Evolutionary conservation across 768 basidiomycete species (phyloP), one percentile per base, ranked within the genome.

Genomic region (Mycena vulgaris): DNA sequence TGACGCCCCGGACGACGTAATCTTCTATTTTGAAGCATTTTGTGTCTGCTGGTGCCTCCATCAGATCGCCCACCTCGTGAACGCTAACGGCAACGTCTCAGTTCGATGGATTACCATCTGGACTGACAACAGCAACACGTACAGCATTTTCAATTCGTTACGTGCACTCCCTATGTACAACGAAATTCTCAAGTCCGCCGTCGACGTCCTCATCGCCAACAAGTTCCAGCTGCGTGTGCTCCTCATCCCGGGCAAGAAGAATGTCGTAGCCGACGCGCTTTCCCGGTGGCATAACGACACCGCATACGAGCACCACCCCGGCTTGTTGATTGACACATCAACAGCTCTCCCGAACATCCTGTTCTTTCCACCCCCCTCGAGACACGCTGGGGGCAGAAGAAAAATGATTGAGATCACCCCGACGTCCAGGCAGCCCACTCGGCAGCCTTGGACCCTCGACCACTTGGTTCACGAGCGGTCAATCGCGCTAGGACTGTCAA

Each of bases 361-460:
- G 0, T 16, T 57, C 0, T 75, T 76, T 74, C 28, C 47, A 75
- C 76, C 78, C 78, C n/a, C 80, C 81, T 76, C 72, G 57, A 39
- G 37, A 27, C 16, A 17, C 63, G 78, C 72, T 80, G 79, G 78
- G 81, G 80, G 80, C 69, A 23, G 55, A 21, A 3, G 16, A 66
- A 67, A 69, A 69, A 74, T 80, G 75, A 78, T 71, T 1, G 23
- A 33, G 21, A 17, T 58, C 3, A n/a, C 66, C 5, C 9, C 31
- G 3, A 17, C 39, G 51, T 65, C 82, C 59, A 69, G 76, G 73
- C 84, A 84, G 68, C 83, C 84, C 1, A 0, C 21, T 0, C 57
- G 80, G 52, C 64, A 58, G 33, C 75, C 81, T 31, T 86, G 86
- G 85, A 65, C 81, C 0, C 23, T 55, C 0, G 80, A 85, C 35